Evolutionary conservation across 73 alveolate genomes (phyloP), one percentile per base, ranked within the genome.

Genomic region (Paramecium octaurelia): DNA sequence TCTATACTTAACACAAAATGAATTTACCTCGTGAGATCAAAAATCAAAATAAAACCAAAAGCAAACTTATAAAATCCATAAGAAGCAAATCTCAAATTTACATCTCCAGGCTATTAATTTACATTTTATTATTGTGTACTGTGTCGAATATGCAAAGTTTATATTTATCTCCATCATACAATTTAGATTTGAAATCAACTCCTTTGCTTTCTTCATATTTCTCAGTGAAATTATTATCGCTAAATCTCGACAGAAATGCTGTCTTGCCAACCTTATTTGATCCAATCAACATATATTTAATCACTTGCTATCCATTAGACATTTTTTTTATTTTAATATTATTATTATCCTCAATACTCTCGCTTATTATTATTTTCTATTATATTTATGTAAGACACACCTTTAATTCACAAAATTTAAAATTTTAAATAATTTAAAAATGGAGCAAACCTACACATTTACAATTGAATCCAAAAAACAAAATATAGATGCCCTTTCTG

Each of bases 131-230:
- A 54, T 54, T 4, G 31, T 54, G 21, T 54, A 54, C 69, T 54
- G 69, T 54, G 4, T 54, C 69, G 21, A 54, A 54, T 3, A 54
- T 18, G 69, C 69, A 54, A 18, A 54, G 20, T 54, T 54, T 54
- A 18, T 18, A 54, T 54, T 54, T 54, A 54, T 35, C 69, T n/a
- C 21, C 8, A 54, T 54, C 69, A 54, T 18, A 54, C 31, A 54
- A 18, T 54, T 54, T 54, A 16, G 20, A 54, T 77, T 77, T 77
- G 83, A 97, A 97, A 93, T 97, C 99, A 9, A 97, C 98, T 18
- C 98, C 98, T 76, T 95, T 96, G 57, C 98, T 96, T 12, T 98
- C 95, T 88, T 87, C 93, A 93, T 92, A 95, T 86, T 92, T 88
- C 4, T 93, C 96, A 58, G 85, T 92, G 94, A 89, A 97, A 38